phyloP scores from a whole-genome alignment of 1,284 basidiomycete genomes.

The Trichosporon sp. region DNA sequence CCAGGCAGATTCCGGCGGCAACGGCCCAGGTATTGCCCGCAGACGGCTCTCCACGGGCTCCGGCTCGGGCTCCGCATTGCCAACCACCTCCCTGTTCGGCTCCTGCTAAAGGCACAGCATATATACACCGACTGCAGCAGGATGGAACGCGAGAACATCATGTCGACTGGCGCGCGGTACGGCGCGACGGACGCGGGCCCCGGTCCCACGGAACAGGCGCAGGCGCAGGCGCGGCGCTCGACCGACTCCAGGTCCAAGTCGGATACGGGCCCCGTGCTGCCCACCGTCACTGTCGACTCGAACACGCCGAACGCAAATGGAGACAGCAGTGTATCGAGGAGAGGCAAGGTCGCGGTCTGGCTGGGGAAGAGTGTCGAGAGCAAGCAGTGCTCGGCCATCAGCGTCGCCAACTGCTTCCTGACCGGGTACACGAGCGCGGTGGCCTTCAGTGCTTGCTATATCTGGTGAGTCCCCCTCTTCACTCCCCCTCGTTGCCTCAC shows the following conservation, averaged over 20 bases:
- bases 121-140: neutral
- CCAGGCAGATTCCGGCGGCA: neutral
- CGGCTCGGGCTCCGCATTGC: too few species aligned
- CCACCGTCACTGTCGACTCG: too few species aligned
- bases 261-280: too few species aligned
- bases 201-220: too few species aligned
- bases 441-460: constrained; percentile 57
- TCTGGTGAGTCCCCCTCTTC: neutral
- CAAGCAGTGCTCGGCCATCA: constrained; percentile 56
- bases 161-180: neutral
- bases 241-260: too few species aligned
- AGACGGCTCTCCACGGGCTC: neutral
- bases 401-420: constrained; percentile 75
- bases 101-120: neutral
- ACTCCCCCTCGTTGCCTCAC: neutral
- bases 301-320: neutral
- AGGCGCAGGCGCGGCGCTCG: too few species aligned
- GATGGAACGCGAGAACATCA: neutral
- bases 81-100: neutral
- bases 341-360: neutral
- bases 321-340: neutral
- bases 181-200: neutral
- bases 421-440: constrained; percentile 74
- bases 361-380: constrained; percentile 58
- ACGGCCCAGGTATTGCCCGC: neutral